phyloP scores from a whole-genome alignment of 352 stramenopile species.

The Phytopythium chamaehyphon region DNA sequence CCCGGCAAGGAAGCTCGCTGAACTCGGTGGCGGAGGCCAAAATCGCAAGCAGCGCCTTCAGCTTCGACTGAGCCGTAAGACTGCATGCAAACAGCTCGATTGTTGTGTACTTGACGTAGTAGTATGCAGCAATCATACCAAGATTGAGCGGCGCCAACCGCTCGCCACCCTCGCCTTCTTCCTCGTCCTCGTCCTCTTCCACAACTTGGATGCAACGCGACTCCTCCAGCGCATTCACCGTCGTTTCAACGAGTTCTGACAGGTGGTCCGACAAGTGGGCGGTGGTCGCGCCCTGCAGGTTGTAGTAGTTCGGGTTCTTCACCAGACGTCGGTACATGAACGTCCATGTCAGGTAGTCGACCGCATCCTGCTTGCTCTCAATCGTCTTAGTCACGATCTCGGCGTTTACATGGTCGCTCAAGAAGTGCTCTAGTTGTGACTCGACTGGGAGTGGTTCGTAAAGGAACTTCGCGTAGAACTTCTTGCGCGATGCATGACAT shows the following conservation, averaged over 20 bases:
- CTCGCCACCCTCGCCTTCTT: constrained; percentile 87
- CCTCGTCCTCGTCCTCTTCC: constrained; percentile 75
- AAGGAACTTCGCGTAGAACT: constrained; percentile 98
- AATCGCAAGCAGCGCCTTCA: constrained; percentile 96
- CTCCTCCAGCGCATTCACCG: constrained; percentile 95
- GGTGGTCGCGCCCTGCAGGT: constrained; percentile 90
- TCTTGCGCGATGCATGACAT: constrained; percentile 97
- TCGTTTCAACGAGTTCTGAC: constrained; percentile 98
- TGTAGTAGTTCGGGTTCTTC: constrained; percentile 99
- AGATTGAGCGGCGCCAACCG: constrained; percentile 96
- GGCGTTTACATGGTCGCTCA: constrained; percentile 99
- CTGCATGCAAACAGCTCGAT: constrained; percentile 99
- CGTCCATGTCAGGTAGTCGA: constrained; percentile 99
- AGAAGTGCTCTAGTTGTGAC: constrained; percentile 96
- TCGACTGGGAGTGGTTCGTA: constrained; percentile 99
- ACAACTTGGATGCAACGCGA: constrained; percentile 95
- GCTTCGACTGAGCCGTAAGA: constrained; percentile 96
- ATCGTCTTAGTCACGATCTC: constrained; percentile 99
- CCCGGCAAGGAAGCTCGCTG: constrained; percentile 90
- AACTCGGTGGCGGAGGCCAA: constrained; percentile 96
- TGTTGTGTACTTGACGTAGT: constrained; percentile 99
- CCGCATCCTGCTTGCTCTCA: constrained; percentile 97
- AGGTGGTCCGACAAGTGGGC: constrained; percentile 97
- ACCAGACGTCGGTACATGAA: constrained; percentile 98
- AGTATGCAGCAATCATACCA: constrained; percentile 99